phyloP scores from a whole-genome alignment of 352 stramenopile species.

The Phytophthora pini region DNA sequence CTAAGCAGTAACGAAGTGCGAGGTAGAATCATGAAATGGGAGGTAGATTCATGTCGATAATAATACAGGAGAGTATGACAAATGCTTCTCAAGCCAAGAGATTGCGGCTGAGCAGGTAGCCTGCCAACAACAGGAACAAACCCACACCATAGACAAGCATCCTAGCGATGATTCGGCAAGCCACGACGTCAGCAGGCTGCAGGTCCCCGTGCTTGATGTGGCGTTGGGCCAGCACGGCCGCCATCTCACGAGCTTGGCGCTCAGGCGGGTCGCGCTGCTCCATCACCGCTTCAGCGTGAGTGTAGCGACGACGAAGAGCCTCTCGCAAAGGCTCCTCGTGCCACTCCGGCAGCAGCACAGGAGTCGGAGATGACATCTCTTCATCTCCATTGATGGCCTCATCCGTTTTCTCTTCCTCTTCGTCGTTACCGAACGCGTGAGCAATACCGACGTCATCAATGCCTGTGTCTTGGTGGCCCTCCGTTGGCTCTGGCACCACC shows the following conservation, averaged over 20 bases:
- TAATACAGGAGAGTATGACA: constrained; percentile 18
- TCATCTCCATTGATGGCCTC: constrained; percentile 24
- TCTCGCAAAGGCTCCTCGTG: constrained; percentile 54
- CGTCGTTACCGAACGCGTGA: constrained; percentile 52
- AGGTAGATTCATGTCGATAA: constrained; percentile 10
- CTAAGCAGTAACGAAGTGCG: neutral
- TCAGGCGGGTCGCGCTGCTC: constrained; percentile 50
- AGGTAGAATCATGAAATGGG: neutral
- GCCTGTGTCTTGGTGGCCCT: constrained; percentile 20
- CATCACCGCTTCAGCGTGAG: constrained; percentile 31
- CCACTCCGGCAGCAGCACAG: constrained; percentile 68
- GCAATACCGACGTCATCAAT: constrained; percentile 39
- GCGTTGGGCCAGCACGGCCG: constrained; percentile 51
- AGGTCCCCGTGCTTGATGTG: constrained; percentile 48
- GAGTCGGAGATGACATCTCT: constrained; percentile 6
- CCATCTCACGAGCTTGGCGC: constrained; percentile 58
- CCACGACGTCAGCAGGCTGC: constrained; percentile 46
- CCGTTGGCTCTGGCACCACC: constrained; percentile 32
- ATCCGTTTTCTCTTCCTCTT: constrained; percentile 41
- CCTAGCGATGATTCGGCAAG: constrained; percentile 53
- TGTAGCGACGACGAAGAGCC: constrained; percentile 61
- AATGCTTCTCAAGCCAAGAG: constrained; percentile 31
- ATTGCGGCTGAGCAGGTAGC: constrained; percentile 34
- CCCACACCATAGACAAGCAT: constrained; percentile 54
- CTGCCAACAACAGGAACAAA: constrained; percentile 44